phyloP scores from a whole-genome alignment of 2,329 filamentous ascomycete genomes.

The Neofusicoccum ribis region DNA sequence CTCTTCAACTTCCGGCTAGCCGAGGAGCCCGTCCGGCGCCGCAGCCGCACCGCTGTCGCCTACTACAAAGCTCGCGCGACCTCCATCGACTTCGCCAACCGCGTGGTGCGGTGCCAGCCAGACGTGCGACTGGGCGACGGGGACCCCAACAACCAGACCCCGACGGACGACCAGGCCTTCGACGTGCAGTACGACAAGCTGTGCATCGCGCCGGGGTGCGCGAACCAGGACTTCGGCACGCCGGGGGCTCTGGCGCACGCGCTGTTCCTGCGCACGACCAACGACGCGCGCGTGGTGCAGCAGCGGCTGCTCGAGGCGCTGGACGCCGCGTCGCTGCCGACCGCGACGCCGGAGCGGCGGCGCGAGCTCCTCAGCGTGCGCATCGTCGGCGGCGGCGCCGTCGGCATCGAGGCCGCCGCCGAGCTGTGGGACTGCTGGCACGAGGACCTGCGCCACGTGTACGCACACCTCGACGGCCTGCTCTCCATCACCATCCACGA shows the following conservation, averaged over 20 bases:
- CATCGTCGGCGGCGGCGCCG: constrained; percentile 46
- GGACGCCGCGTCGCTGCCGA: constrained; percentile 38
- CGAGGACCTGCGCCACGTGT: constrained; percentile 40
- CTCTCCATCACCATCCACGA: constrained; percentile 48
- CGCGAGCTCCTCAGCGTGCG: constrained; percentile 40
- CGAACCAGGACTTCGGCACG: constrained; percentile 41
- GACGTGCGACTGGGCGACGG: background rate
- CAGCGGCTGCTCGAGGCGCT: constrained; percentile 39
- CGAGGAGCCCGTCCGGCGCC: constrained; percentile 46
- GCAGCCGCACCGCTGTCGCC: constrained; percentile 27
- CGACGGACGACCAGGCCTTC: constrained; percentile 28
- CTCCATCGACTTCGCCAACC: constrained; percentile 39
- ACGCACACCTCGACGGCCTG: constrained; percentile 42
- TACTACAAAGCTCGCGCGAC: constrained; percentile 45
- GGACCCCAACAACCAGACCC: background rate
- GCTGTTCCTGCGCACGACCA: constrained; percentile 40
- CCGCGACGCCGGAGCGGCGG: constrained; percentile 28
- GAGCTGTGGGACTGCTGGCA: constrained; percentile 47
- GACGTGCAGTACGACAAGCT: constrained; percentile 45
- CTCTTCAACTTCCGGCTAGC: constrained; percentile 49
- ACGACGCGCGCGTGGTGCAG: constrained; percentile 38
- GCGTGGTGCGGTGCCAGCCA: constrained; percentile 36
- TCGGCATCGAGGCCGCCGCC: constrained; percentile 46
- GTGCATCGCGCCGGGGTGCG: constrained; percentile 45
- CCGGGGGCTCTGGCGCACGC: constrained; percentile 43